These are phyloP conservation scores for Wickerhamomyces sp. DNA, from an alignment of 1,139 yeast species.

Conservation along the genomic window DNA sequence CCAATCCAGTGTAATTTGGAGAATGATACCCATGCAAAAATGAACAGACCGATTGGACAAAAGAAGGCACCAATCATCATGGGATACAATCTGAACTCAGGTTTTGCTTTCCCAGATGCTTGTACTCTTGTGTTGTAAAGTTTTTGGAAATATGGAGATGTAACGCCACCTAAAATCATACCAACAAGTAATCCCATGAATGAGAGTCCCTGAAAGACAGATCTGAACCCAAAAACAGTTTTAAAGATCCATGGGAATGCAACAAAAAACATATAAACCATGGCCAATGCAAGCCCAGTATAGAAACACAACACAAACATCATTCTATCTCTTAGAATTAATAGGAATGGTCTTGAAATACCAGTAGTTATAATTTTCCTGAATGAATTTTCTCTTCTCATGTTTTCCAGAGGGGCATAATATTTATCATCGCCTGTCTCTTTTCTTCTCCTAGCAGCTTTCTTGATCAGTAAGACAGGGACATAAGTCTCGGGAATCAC, in stretches of 20 bases:
- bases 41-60: conserved; percentile 66
- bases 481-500: conserved; percentile 71
- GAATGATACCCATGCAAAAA: conserved; percentile 72
- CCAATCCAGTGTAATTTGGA: conserved; percentile 66
- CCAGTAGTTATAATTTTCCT: conserved; percentile 32
- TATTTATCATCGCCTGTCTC: conserved; percentile 53
- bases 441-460: conserved; percentile 53
- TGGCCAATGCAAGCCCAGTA: conserved; percentile 55
- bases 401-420: conserved; percentile 47
- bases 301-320: conserved; percentile 54
- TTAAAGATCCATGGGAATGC: conserved; percentile 55
- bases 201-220: conserved; percentile 50
- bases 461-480: conserved; percentile 53
- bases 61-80: conserved; percentile 38
- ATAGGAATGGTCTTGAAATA: conserved; percentile 50
- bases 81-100: conserved; percentile 58
- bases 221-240: conserved; percentile 40
- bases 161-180: conserved; percentile 31
- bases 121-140: conserved; percentile 27
- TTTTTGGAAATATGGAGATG: conserved; percentile 31
- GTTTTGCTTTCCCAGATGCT: conserved; percentile 37
- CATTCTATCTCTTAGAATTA: conserved; percentile 58
- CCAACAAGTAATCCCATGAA: conserved; percentile 52
- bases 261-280: conserved; percentile 58
- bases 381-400: conserved; percentile 36